A percentile compares a stretch with the other conserved stretches of the same genome.
Conservation (phyloP, 2,329 filamentous ascomycete genomes). For the Purpureocillium lavendulum region DNA sequence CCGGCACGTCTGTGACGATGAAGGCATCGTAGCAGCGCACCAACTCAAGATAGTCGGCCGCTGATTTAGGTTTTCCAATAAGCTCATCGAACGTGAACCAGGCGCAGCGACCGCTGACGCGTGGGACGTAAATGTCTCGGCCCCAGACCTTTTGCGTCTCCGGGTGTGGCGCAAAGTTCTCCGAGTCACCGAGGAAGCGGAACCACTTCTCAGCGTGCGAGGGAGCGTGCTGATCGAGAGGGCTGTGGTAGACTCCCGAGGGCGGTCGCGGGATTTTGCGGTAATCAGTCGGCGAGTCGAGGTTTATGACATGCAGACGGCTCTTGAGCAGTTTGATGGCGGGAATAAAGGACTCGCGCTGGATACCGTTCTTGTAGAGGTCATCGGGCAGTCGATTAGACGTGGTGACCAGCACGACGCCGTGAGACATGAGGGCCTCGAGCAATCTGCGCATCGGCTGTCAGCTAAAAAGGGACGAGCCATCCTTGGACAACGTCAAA, state of each 20-base stretch:
- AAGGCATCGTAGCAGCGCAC: conserved; percentile 87
- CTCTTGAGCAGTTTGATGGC: conserved; percentile 88
- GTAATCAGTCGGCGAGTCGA: conserved; percentile 93
- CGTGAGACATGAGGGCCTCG: conserved; percentile 88
- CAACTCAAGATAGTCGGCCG: conserved; percentile 91
- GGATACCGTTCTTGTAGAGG: conserved; percentile 95
- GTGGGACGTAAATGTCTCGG: conserved; percentile 77
- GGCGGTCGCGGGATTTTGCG: conserved; percentile 91
- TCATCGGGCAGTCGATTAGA: conserved; percentile 96
- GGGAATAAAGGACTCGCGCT: conserved; percentile 89
- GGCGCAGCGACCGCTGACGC: conserved; percentile 78
- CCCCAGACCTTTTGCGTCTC: conserved; percentile 88
- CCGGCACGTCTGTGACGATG: conserved; percentile 82
- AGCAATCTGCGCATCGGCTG: conserved; percentile 48
- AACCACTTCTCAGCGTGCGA: conserved; percentile 94
- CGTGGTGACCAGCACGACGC: conserved; percentile 92
- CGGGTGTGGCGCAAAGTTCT: conserved; percentile 64
- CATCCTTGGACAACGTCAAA: too few species aligned
- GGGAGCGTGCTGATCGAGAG: conserved; percentile 67
- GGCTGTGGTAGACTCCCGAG: conserved; percentile 88
- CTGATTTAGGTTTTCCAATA: conserved; percentile 79
- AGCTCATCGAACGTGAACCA: conserved; percentile 91
- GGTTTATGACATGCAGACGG: conserved; percentile 80
- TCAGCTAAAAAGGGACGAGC: too few species aligned
- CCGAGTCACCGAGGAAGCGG: conserved; percentile 79